phyloP scores from a whole-genome alignment of 2,329 filamentous ascomycete genomes.

The Pseudogymnoascus sp. region DNA sequence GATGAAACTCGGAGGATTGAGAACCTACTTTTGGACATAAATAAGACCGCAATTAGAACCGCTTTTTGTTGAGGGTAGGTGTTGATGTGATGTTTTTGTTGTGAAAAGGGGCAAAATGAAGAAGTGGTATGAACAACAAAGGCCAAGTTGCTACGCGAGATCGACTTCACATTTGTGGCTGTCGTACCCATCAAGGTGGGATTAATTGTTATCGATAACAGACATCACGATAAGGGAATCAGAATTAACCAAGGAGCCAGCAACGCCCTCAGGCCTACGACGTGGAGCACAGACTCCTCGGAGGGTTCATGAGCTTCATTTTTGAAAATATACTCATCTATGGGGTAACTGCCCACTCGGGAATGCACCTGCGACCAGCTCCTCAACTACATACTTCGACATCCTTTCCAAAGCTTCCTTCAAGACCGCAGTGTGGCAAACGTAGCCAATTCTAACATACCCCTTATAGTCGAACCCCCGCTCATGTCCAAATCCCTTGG shows the following conservation, averaged over 20 bases:
- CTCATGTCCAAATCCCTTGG: slow-evolving; percentile 57
- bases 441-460: slow-evolving; percentile 71
- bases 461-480: slow-evolving; percentile 57
- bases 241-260: background rate
- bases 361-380: slow-evolving; percentile 9
- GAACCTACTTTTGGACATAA: background rate
- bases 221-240: background rate
- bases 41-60: too few relatives aligned
- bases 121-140: background rate
- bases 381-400: slow-evolving; percentile 20
- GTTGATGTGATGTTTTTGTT: background rate
- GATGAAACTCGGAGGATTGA: background rate
- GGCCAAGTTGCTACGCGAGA: slow-evolving; percentile 7
- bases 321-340: background rate
- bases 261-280: background rate
- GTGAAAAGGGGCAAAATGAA: background rate
- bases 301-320: background rate
- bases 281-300: background rate
- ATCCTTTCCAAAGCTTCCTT: slow-evolving; percentile 50
- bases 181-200: background rate
- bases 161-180: background rate
- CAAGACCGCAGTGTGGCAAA: slow-evolving; percentile 61
- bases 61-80: background rate
- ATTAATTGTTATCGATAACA: slow-evolving; percentile 8
- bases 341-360: background rate